Evolutionary conservation across 2,329 filamentous ascomycete genomes (phyloP).

Genomic region (Emergomyces orientalis): DNA sequence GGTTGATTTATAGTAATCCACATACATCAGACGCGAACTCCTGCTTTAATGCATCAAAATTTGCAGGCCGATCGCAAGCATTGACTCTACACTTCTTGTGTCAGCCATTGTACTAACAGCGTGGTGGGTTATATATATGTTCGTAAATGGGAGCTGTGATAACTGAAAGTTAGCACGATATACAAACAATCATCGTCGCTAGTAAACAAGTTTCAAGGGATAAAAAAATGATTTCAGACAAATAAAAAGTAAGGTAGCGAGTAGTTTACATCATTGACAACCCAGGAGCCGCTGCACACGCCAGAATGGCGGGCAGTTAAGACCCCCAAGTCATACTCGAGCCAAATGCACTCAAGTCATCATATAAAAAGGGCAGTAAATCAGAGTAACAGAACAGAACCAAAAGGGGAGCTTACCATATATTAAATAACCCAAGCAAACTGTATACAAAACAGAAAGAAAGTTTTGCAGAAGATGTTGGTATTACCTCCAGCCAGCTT

Average conservation of each 20-base stretch:
- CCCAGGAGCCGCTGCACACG: slow-evolving; percentile 46
- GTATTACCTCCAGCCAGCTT: slow-evolving; percentile 89
- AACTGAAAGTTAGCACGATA: slow-evolving; percentile 21
- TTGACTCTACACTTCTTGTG: slow-evolving; percentile 57
- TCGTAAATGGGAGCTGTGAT: slow-evolving; percentile 1
- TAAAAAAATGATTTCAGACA: slow-evolving; percentile 59
- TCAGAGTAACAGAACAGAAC: slow-evolving; percentile 21
- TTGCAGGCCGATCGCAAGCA: slow-evolving; percentile 87
- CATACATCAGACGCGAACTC: slow-evolving; percentile 85
- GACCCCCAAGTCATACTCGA: slow-evolving; percentile 75
- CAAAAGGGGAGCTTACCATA: slow-evolving; percentile 22
- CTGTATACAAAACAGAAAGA: slow-evolving; percentile 7
- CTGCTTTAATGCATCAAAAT: slow-evolving; percentile 66
- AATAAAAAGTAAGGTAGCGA: slow-evolving; percentile 87
- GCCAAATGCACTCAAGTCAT: slow-evolving; percentile 99
- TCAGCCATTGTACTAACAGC: slow-evolving; percentile 2
- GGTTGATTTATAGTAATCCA: slow-evolving; percentile 27
- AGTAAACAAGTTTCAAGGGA: slow-evolving; percentile 1
- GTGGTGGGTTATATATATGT: not conserved
- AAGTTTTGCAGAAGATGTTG: slow-evolving; percentile 12
- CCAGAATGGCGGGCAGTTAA: slow-evolving; percentile 65
- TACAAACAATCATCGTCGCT: not conserved
- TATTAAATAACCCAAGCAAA: slow-evolving; percentile 7
- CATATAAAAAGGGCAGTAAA: slow-evolving; percentile 44
- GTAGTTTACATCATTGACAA: slow-evolving; percentile 98